Conservation (phyloP, 176 grass and related monocot species). For the Carex myosuroides region DNA sequence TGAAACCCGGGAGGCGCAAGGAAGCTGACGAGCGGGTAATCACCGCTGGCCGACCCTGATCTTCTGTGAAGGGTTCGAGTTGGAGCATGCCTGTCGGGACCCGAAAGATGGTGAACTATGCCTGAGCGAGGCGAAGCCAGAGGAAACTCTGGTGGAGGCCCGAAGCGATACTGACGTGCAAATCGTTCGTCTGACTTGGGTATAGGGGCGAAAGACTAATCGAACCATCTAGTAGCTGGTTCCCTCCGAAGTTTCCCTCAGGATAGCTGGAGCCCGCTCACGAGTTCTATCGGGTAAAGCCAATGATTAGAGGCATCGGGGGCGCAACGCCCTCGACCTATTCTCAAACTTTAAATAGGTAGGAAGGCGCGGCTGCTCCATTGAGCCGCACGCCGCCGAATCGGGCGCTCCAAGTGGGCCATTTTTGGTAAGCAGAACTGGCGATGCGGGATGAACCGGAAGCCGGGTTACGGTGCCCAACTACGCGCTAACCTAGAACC, state of each 20-base stretch:
- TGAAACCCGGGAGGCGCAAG: slow-evolving; percentile 38
- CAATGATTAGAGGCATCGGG: no score
- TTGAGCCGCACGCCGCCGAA: no score
- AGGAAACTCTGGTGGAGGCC: slow-evolving; percentile 88
- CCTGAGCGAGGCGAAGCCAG: slow-evolving; percentile 62
- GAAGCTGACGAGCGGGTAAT: slow-evolving; percentile 32
- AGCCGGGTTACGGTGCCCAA: slow-evolving; percentile 55
- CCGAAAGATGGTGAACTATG: slow-evolving; percentile 85
- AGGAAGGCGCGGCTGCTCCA: no score
- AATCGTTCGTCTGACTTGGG: no score
- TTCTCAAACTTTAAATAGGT: no score
- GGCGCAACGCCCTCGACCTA: no score
- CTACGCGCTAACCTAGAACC: slow-evolving; percentile 48
- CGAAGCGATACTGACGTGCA: slow-evolving; percentile 71
- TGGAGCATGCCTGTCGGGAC: slow-evolving; percentile 73
- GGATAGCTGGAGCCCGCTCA: no score
- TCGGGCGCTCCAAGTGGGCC: no score
- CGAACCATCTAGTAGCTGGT: no score
- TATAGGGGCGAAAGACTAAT: no score
- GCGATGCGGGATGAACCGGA: slow-evolving; percentile 69
- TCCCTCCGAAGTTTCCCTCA: no score
- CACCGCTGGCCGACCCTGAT: slow-evolving; percentile 49
- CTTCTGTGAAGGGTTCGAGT: slow-evolving; percentile 74
- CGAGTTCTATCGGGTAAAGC: no score
- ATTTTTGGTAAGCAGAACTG: slow-evolving; percentile 74